Evolutionary conservation across 495 filamentous ascomycete species (phyloP), one percentile per base, ranked within the genome.

Genomic region (Podospora pseudoanserina): DNA sequence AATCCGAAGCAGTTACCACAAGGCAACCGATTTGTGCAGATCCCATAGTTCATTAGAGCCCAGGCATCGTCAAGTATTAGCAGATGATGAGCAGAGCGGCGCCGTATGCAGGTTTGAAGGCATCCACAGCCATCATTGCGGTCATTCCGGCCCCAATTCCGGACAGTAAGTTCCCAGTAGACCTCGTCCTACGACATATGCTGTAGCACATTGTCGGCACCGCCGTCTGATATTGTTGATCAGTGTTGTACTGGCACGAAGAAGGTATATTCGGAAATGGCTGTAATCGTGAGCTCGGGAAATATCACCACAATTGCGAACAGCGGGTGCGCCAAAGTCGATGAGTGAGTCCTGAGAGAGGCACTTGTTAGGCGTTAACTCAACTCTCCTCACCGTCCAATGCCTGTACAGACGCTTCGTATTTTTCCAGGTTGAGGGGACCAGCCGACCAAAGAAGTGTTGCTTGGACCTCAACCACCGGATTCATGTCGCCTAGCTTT

Each of bases 381-480:
- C 60, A 56, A 65, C 27, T 19, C 7, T 59, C 30, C 18, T 66
- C 60, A 26, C n/a, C 13, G 30, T 44, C 55, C 53, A 77, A 58
- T 32, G 67, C 59, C 6, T 69, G 65, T 9, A 82, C 68, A 54
- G 75, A 79, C 66, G 63, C 69, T 77, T 91, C 87, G 80, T 94
- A 94, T 64, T 84, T 83, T 3, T 82, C 83, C 26, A 92, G 68
- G 57, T 88, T 83, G 59, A 94, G 74, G 19, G 85, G 81, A 6
- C 87, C 89, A 5, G 91, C 86, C 5, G 85, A 79, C 82, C 90
- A 92, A 18, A 92, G 70, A 73, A 92, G 77, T 18, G 92, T 75
- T 0, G 90, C 90, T 71, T 92, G 90, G 30, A 92, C 77, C 55
- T 68, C 75, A 74, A 59, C 84, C 67, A 4, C 63, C 19, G 61